These are phyloP conservation scores for Trichophaea hybrida DNA, from an alignment of 2,329 filamentous ascomycete species.

Conservation along the genomic window DNA sequence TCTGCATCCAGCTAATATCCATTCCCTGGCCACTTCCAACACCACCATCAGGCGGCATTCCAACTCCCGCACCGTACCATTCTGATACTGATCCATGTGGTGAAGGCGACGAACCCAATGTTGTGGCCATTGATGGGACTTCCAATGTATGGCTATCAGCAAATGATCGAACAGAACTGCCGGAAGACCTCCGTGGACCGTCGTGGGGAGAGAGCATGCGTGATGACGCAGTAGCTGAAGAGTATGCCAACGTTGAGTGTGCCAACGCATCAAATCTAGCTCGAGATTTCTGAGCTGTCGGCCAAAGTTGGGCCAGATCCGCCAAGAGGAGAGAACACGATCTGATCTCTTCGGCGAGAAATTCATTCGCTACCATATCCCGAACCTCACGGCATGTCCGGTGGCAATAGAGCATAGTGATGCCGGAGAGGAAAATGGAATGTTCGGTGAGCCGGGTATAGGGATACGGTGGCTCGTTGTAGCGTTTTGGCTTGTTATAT, in stretches of 20 bases:
- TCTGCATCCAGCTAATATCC: not conserved
- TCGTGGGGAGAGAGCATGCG: conserved; percentile 20
- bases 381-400: conserved; percentile 13
- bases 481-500: conserved; percentile 27
- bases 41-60: not conserved
- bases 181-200: conserved; percentile 11
- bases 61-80: not conserved
- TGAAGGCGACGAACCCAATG: not conserved
- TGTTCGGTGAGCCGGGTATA: conserved; percentile 29
- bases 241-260: conserved; percentile 1
- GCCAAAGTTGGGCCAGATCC: conserved; percentile 15
- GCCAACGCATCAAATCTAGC: conserved; percentile 12
- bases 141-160: conserved; percentile 14
- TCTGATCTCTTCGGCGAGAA: conserved; percentile 13
- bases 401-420: conserved; percentile 27
- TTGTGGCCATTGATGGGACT: conserved; percentile 7
- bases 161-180: conserved; percentile 12
- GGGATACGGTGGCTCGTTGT: conserved; percentile 25
- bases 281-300: conserved; percentile 13
- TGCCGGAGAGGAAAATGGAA: conserved; percentile 29
- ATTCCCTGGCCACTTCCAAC: not conserved
- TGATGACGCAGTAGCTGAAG: conserved; percentile 6
- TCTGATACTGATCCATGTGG: not conserved
- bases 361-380: conserved; percentile 8
- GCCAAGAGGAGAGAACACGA: conserved; percentile 16